Percentiles rank a stretch among this genome's conserved stretches.
phyloP scores from a whole-genome alignment of 1,284 basidiomycete species.

The Cryptococcus hybrid region DNA sequence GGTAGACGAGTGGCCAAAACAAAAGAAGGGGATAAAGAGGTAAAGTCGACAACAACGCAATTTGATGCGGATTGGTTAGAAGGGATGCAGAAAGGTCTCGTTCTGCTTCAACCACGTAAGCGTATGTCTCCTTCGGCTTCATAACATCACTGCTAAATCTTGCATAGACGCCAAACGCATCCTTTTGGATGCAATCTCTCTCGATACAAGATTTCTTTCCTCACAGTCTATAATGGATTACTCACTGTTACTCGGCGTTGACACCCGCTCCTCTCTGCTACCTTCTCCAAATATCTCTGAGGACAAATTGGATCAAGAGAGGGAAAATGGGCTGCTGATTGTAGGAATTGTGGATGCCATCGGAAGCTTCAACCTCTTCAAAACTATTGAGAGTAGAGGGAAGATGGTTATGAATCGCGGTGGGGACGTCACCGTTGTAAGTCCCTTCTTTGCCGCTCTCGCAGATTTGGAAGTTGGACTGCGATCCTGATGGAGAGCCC shows the following conservation, averaged over 20 bases:
- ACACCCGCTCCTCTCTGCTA: conserved; percentile 30
- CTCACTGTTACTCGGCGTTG: conserved; percentile 60
- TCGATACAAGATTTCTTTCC: conserved; percentile 68
- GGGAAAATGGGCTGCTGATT: conserved; percentile 52
- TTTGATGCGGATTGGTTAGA: conserved; percentile 82
- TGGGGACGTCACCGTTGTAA: conserved; percentile 38
- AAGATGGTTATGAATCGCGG: conserved; percentile 34
- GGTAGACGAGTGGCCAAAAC: conserved; percentile 38
- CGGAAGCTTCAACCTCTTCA: conserved; percentile 51
- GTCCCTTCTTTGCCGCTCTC: conserved; percentile 4
- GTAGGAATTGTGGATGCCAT: conserved; percentile 78
- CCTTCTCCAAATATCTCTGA: conserved; percentile 30
- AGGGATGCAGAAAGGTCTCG: conserved; percentile 63
- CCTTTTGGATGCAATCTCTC: conserved; percentile 63
- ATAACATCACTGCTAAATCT: not conserved
- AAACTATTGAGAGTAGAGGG: conserved; percentile 34
- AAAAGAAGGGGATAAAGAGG: not conserved
- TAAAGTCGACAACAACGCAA: conserved; percentile 54
- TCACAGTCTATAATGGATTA: conserved; percentile 80
- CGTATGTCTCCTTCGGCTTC: not conserved
- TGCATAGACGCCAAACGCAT: conserved; percentile 61
- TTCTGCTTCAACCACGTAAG: conserved; percentile 60
- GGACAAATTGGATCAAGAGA: conserved; percentile 56
- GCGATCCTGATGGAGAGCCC: not conserved
- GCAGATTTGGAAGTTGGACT: not conserved